A percentile compares a stretch with the other conserved stretches of the same genome.
Evolutionary conservation across 495 filamentous ascomycete genomes (phyloP).

Genomic region (Penicillium argentinense): DNA sequence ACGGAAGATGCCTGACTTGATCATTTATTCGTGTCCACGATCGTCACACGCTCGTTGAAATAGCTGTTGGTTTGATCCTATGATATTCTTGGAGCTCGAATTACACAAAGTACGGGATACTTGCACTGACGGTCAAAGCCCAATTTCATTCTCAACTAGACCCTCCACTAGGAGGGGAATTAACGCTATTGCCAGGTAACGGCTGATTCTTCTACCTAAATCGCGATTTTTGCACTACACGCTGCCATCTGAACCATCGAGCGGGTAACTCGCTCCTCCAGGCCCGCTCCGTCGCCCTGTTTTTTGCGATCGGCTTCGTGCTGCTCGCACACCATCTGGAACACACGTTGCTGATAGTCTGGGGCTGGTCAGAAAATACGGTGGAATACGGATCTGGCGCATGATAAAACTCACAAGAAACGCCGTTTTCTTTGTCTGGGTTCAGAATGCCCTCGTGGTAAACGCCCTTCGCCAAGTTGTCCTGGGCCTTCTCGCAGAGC

Average conservation of each 20-base stretch:
- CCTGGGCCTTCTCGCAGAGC: conserved; percentile 59
- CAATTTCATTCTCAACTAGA: not conserved
- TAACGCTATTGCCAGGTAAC: too few species aligned
- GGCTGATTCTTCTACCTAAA: not conserved
- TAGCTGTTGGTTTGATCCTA: too few species aligned
- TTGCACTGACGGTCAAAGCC: not conserved
- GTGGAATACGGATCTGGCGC: not conserved
- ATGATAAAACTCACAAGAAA: conserved; percentile 44
- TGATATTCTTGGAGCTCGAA: too few species aligned
- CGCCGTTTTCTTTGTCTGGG: conserved; percentile 57
- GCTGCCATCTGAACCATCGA: conserved; percentile 23
- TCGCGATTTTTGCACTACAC: conserved; percentile 7
- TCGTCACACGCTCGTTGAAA: too few species aligned
- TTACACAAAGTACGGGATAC: not conserved
- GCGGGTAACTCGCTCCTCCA: conserved; percentile 12
- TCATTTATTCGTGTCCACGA: too few species aligned
- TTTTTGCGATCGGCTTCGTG: conserved; percentile 37
- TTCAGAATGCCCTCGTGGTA: conserved; percentile 61
- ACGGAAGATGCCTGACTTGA: too few species aligned
- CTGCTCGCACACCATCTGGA: conserved; percentile 52
- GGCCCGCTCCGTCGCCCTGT: conserved; percentile 5
- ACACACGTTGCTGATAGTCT: conserved; percentile 58
- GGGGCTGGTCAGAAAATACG: not conserved
- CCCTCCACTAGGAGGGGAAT: too few species aligned
- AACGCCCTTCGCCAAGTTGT: conserved; percentile 53